Evolutionary conservation across 2,329 filamentous ascomycete species (phyloP).

Genomic region (Cladophialophora bantiana): DNA sequence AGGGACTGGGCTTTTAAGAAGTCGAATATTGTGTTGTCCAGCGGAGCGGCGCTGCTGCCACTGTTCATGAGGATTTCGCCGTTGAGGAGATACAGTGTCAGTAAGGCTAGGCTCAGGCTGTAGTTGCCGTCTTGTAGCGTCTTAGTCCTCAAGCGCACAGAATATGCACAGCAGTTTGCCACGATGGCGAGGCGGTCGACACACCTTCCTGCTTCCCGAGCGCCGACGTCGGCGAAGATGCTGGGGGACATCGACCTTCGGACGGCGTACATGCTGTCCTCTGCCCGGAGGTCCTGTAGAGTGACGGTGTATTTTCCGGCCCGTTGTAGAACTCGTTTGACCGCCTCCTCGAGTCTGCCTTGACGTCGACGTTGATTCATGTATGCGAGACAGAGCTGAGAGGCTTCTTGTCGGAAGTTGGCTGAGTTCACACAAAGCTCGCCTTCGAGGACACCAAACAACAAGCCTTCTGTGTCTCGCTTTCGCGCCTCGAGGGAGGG

Average conservation of each 20-base stretch:
- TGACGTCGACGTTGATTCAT: not conserved
- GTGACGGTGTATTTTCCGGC: not conserved
- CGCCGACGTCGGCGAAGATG: constrained; percentile 14
- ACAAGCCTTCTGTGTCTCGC: not conserved
- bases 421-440: constrained; percentile 9
- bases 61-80: constrained; percentile 18
- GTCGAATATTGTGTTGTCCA: not conserved
- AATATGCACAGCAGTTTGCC: constrained; percentile 18
- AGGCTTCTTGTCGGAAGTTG: constrained; percentile 10
- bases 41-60: not conserved
- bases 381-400: constrained; percentile 9
- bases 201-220: not conserved
- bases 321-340: not conserved
- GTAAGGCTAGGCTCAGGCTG: constrained; percentile 18
- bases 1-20: not conserved
- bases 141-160: constrained; percentile 4
- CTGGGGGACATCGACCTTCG: constrained; percentile 10
- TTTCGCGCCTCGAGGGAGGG: not conserved
- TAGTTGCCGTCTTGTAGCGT: not conserved
- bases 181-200: constrained; percentile 14
- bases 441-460: constrained; percentile 7
- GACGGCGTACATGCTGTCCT: not conserved
- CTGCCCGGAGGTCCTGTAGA: not conserved
- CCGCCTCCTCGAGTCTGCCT: not conserved
- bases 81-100: constrained; percentile 12